Evolutionary conservation across 495 filamentous ascomycete species (phyloP), one percentile per base, ranked within the genome.

Genomic region (Mytilinidion resinicola): DNA sequence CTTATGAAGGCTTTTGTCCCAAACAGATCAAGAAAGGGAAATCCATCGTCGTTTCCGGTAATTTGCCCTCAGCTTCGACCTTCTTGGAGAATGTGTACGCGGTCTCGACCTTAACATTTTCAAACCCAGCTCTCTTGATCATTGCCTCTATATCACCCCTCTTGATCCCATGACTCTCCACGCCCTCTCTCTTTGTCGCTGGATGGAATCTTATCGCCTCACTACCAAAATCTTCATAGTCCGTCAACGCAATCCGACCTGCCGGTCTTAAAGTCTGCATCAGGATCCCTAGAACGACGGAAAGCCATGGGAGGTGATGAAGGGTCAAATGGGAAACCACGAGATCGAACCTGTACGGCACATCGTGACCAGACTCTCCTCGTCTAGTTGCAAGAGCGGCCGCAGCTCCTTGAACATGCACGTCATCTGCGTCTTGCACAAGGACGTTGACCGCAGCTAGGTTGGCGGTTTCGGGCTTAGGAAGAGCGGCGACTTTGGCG

Each of bases 201-300:
- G 80, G 75, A 63, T 83, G 80, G 47, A 81, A 83, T 53, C 62
- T 64, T 30, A 73, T 62, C 14, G 79, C 79, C 38, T 75, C 77
- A 0, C 77, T 75, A 6, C 80, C 80, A 56, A 76, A 80, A 47
- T 83, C 74, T 63, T 83, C 78, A 65, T 78, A 83, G 47, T 83
- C 80, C n/a, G 80, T 81, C 55, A 82, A 58, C 49, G 76, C 73
- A 0, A 80, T 72, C 49, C 61, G 56, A 35, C 79, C 68, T n/a
- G 76, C 76, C 0, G 73, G 69, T 41, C 65, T 71, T 11, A 83
- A 60, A 35, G 72, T 75, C 34, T 62, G 37, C 9, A 70, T 75
- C 21, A 73, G 49, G 53, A 81, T 70, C 2, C 17, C 20, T 3
- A 83, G 62, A 10, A 81, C 64, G 0, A 55, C 46, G 6, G 60